Conservation (phyloP, 768 basidiomycete genomes). For the Lactarius quietus region DNA sequence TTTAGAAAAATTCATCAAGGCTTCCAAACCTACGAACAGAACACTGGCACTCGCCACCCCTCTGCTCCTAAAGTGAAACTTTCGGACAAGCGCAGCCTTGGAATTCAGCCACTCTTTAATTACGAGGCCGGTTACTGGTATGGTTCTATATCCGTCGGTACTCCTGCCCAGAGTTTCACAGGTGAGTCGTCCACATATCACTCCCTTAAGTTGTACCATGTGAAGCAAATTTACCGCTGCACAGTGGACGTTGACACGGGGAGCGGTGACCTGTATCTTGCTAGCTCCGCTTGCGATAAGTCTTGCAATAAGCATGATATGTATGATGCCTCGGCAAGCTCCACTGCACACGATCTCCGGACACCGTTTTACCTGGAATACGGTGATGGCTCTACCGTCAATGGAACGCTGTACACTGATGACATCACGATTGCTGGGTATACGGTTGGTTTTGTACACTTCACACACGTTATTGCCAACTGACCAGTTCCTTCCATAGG, state of each 20-base stretch:
- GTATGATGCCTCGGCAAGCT: slow-evolving; percentile 6
- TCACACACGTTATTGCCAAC: background rate
- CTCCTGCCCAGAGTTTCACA: slow-evolving; percentile 7
- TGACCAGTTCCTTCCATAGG: background rate
- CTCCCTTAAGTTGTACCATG: background rate
- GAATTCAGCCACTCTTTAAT: background rate
- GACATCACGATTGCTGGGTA: slow-evolving; percentile 11
- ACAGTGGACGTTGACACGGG: slow-evolving; percentile 39
- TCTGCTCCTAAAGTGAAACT: background rate
- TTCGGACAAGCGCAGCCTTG: background rate
- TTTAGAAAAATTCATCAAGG: slow-evolving; percentile 9
- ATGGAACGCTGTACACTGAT: slow-evolving; percentile 42
- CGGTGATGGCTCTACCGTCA: slow-evolving; percentile 38
- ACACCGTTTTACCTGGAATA: slow-evolving; percentile 36
- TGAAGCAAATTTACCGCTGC: background rate
- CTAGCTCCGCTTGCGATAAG: slow-evolving; percentile 30
- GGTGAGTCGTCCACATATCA: background rate
- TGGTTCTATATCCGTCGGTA: slow-evolving; percentile 15
- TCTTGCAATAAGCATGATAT: slow-evolving; percentile 29
- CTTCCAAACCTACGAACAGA: background rate
- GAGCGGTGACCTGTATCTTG: slow-evolving; percentile 35
- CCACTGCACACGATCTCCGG: slow-evolving; percentile 27
- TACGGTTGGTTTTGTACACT: slow-evolving; percentile 22
- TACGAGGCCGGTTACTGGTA: background rate
- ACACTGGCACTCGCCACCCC: background rate